A percentile compares a stretch with the other conserved stretches of the same genome.
These are phyloP conservation scores for Chlamydomonas reinhardtii DNA, from an alignment of 163 green algal genomes.

Conservation along the genomic window DNA sequence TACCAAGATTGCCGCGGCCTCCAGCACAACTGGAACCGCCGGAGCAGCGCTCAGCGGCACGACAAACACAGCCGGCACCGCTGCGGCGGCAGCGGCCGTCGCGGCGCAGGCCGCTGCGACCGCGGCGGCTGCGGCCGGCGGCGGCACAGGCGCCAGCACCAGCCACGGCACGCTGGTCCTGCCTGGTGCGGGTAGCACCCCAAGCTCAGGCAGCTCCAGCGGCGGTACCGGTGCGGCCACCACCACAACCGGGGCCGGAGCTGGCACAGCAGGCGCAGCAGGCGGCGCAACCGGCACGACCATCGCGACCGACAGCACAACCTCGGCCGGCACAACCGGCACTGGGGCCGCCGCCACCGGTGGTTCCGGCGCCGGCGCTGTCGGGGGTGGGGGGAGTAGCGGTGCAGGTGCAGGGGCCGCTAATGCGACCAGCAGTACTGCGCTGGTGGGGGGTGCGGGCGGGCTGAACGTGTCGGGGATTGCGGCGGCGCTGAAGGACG, in stretches of 20 bases:
- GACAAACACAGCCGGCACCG: not conserved
- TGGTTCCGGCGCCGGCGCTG: not conserved
- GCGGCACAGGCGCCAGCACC: not conserved
- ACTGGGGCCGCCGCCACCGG: not conserved
- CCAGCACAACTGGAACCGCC: not conserved
- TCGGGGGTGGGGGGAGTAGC: not conserved
- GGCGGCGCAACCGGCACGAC: not conserved
- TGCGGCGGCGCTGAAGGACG: slow-evolving; percentile 40
- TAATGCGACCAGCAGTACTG: not conserved
- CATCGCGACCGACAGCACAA: not conserved
- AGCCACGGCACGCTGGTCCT: not conserved
- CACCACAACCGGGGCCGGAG: not conserved
- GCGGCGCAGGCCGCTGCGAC: not conserved
- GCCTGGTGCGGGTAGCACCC: no score
- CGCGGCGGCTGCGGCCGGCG: not conserved
- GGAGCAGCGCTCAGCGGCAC: not conserved
- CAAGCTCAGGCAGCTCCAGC: not conserved
- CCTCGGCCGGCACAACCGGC: not conserved
- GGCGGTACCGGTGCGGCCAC: no score
- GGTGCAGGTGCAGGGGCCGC: no score
- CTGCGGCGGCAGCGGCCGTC: not conserved
- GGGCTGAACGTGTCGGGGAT: slow-evolving; percentile 32
- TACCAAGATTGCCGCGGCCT: slow-evolving; percentile 18
- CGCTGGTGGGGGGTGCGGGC: not conserved
- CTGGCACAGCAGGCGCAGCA: no score